Conservation (phyloP, 176 grass and related monocot species). For the Ensete glaucum region DNA sequence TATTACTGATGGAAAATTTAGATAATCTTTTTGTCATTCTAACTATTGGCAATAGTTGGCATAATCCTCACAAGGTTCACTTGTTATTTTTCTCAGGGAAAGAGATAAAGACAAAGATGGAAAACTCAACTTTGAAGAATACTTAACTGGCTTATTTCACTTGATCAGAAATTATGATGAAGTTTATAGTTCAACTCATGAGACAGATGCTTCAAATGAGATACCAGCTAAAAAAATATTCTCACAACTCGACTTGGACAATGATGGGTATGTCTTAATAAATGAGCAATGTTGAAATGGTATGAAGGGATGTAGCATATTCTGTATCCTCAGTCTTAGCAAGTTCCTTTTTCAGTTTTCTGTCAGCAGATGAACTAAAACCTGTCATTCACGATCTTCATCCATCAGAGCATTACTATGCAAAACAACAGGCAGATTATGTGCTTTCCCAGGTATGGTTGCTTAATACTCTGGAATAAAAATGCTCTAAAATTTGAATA, state of each 20-base stretch:
- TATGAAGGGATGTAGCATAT: neutral
- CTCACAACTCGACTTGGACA: constrained; percentile 74
- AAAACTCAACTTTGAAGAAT: constrained; percentile 83
- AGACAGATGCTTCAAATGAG: constrained; percentile 35
- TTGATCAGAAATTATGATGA: constrained; percentile 74
- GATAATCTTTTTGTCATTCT: too few species aligned
- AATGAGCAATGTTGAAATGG: constrained; percentile 14
- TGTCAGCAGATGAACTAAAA: constrained; percentile 67
- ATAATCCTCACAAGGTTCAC: neutral
- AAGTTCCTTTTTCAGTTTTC: constrained; percentile 48
- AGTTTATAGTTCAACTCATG: constrained; percentile 36
- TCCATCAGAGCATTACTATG: constrained; percentile 72
- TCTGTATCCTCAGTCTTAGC: constrained; percentile 9
- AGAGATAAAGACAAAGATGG: constrained; percentile 88
- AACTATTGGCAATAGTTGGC: too few species aligned
- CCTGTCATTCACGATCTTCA: constrained; percentile 66
- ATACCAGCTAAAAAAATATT: constrained; percentile 76
- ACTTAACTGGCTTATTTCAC: constrained; percentile 70
- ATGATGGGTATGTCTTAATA: constrained; percentile 63
- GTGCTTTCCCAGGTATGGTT: constrained; percentile 63
- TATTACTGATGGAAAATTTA: too few species aligned
- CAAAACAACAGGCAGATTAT: constrained; percentile 93
- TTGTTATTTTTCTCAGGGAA: constrained; percentile 45
- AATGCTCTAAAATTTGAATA: neutral
- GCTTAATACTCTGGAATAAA: neutral